Evolutionary conservation across 2,329 filamentous ascomycete species (phyloP).

Genomic region (Epichloe hybrida): DNA sequence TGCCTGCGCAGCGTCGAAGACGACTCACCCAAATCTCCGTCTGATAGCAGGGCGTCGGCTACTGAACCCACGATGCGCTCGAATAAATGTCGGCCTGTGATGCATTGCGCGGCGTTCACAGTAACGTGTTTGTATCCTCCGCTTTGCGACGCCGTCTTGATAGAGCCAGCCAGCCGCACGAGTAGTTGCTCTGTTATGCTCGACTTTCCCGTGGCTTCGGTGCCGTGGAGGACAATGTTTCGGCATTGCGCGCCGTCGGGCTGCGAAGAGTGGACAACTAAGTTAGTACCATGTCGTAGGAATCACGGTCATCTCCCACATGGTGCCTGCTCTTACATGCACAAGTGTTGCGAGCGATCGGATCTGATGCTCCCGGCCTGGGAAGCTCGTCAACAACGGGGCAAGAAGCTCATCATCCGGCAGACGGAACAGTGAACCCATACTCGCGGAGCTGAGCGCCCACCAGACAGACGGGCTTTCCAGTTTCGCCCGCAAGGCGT

Average conservation of each 20-base stretch:
- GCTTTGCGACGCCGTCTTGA: slow-evolving; percentile 6
- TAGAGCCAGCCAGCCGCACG: slow-evolving; percentile 11
- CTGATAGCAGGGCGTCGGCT: slow-evolving; percentile 33
- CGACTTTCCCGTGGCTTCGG: slow-evolving; percentile 78
- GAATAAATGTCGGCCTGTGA: slow-evolving; percentile 64
- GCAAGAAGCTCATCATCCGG: slow-evolving; percentile 38
- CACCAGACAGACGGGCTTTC: too few species aligned
- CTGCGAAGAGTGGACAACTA: slow-evolving; percentile 21
- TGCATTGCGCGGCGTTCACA: slow-evolving; percentile 60
- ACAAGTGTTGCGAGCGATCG: slow-evolving; percentile 43
- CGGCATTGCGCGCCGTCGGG: slow-evolving; percentile 54
- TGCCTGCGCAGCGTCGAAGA: neutral
- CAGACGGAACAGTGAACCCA: slow-evolving; percentile 32
- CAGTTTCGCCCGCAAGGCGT: too few species aligned
- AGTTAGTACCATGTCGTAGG: neutral
- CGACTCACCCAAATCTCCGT: slow-evolving; percentile 13
- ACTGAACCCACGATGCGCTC: slow-evolving; percentile 55
- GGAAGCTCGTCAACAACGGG: slow-evolving; percentile 34
- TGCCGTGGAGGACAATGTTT: slow-evolving; percentile 69
- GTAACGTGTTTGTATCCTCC: slow-evolving; percentile 41
- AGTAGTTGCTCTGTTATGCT: slow-evolving; percentile 45
- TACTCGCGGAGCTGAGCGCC: slow-evolving; percentile 7
- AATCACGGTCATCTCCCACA: too few species aligned
- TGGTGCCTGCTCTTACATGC: slow-evolving; percentile 24
- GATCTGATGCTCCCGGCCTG: slow-evolving; percentile 46